These are phyloP conservation scores for Wickerhamiella dianesei DNA, from an alignment of 805 yeast genomes.

Conservation along the genomic window DNA sequence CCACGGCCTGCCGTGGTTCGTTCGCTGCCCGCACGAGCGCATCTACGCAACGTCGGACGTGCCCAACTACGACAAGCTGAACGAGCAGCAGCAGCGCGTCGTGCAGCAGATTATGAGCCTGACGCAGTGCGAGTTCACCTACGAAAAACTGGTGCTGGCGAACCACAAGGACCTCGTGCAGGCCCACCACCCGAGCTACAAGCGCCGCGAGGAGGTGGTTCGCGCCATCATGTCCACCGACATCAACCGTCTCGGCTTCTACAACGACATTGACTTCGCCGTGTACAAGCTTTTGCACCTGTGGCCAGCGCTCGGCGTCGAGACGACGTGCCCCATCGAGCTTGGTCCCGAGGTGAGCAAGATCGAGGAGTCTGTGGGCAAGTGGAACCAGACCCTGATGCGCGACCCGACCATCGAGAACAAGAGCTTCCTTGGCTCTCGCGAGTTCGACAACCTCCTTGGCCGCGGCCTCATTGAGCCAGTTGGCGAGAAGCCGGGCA, in stretches of 20 bases:
- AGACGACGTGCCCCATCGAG: slow-evolving; percentile 40
- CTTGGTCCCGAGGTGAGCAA: slow-evolving; percentile 45
- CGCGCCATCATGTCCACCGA: slow-evolving; percentile 20
- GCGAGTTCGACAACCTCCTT: slow-evolving; percentile 61
- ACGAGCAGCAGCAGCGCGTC: slow-evolving; percentile 63
- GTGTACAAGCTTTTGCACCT: slow-evolving; percentile 13
- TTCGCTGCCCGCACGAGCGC: slow-evolving; percentile 79
- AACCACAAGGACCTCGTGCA: slow-evolving; percentile 55
- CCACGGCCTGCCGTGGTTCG: slow-evolving; percentile 67
- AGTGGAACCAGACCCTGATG: slow-evolving; percentile 54
- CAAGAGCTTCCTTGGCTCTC: slow-evolving; percentile 93
- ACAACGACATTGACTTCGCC: slow-evolving; percentile 19
- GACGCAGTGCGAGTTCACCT: slow-evolving; percentile 80
- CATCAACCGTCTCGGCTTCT: slow-evolving; percentile 14
- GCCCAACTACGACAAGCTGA: slow-evolving; percentile 51
- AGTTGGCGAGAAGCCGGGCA: slow-evolving; percentile 36
- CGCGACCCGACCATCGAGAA: slow-evolving; percentile 77
- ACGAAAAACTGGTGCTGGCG: slow-evolving; percentile 67
- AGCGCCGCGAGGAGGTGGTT: slow-evolving; percentile 31
- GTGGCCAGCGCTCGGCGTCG: slow-evolving; percentile 13
- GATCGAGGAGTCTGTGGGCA: slow-evolving; percentile 45
- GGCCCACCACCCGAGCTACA: slow-evolving; percentile 67
- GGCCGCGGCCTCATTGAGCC: slow-evolving; percentile 56
- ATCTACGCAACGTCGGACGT: slow-evolving; percentile 66
- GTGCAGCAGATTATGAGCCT: slow-evolving; percentile 75